These are phyloP conservation scores for Globisporangium mamillatum DNA, from an alignment of 352 stramenopile genomes.

Conservation along the genomic window DNA sequence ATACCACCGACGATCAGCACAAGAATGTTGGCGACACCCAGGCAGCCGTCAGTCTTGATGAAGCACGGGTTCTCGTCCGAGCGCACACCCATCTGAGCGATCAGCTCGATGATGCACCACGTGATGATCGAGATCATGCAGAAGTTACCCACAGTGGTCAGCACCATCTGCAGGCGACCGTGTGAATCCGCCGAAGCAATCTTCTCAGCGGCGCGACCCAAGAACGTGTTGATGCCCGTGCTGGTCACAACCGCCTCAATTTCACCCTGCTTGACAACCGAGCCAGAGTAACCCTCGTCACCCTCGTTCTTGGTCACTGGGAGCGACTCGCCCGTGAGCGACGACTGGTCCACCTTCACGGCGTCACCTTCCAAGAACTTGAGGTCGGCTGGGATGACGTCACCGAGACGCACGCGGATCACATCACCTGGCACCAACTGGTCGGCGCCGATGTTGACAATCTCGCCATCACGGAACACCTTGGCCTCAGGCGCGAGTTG, in stretches of 20 bases:
- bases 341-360: constrained; percentile 90
- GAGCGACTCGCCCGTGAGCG: constrained; percentile 93
- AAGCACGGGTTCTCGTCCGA: constrained; percentile 82
- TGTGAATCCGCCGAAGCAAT: constrained; percentile 71
- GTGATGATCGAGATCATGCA: constrained; percentile 88
- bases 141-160: constrained; percentile 92
- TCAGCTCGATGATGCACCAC: constrained; percentile 83
- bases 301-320: constrained; percentile 85
- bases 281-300: constrained; percentile 80
- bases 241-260: constrained; percentile 88
- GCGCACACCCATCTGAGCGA: constrained; percentile 76
- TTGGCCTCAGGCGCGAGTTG: constrained; percentile 83
- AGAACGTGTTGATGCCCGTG: constrained; percentile 90
- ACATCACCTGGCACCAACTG: constrained; percentile 71
- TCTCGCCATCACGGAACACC: constrained; percentile 79
- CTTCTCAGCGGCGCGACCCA: constrained; percentile 85
- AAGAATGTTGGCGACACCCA: constrained; percentile 69
- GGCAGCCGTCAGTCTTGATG: constrained; percentile 66
- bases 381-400: constrained; percentile 91
- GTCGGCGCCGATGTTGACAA: constrained; percentile 62
- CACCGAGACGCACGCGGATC: constrained; percentile 80
- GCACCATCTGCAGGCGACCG: constrained; percentile 89
- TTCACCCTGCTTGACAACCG: constrained; percentile 87
- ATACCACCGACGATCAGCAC: constrained; percentile 92
- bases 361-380: constrained; percentile 79